Evolutionary conservation across 495 filamentous ascomycete species (phyloP).

Genomic region (Penicillium dipodomyicola): DNA sequence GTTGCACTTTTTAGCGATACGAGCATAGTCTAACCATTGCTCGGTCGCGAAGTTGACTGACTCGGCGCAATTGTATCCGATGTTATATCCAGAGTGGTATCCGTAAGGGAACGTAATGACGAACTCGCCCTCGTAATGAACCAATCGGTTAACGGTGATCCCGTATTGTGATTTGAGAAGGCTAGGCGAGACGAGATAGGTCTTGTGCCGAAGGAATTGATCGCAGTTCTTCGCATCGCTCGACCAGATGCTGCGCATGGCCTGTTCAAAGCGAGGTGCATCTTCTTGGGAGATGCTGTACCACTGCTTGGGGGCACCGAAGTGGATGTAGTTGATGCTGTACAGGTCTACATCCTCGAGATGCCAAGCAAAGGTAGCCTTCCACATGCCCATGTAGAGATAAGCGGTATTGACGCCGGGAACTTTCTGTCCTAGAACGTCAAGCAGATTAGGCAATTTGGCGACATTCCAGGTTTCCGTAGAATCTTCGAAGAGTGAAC

Average conservation of each 20-base stretch:
- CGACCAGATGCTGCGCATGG: conserved; percentile 95
- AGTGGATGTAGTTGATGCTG: conserved; percentile 99
- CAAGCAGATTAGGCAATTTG: conserved; percentile 87
- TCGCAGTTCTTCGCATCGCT: conserved; percentile 95
- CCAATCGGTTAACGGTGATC: conserved; percentile 91
- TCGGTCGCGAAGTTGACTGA: conserved; percentile 98
- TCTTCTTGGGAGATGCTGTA: conserved; percentile 98
- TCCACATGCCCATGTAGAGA: conserved; percentile 98
- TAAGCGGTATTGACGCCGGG: conserved; percentile 99
- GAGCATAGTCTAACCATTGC: conserved; percentile 90
- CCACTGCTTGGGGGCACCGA: conserved; percentile 98
- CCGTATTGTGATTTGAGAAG: conserved; percentile 81
- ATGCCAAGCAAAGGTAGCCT: conserved; percentile 98
- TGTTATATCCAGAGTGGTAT: conserved; percentile 96
- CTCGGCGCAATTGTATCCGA: conserved; percentile 98
- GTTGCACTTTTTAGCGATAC: conserved; percentile 94
- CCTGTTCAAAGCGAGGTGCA: conserved; percentile 87
- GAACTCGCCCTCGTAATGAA: conserved; percentile 97
- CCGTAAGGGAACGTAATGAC: conserved; percentile 98
- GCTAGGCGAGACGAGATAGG: conserved; percentile 92
- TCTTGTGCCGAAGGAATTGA: conserved; percentile 97
- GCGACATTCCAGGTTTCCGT: conserved; percentile 91
- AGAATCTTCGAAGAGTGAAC: conserved; percentile 88
- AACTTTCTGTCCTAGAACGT: conserved; percentile 91
- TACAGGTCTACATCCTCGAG: conserved; percentile 97